These are phyloP conservation scores for Neocucurbitaria cava DNA, from an alignment of 2,329 filamentous ascomycete species.

Conservation along the genomic window DNA sequence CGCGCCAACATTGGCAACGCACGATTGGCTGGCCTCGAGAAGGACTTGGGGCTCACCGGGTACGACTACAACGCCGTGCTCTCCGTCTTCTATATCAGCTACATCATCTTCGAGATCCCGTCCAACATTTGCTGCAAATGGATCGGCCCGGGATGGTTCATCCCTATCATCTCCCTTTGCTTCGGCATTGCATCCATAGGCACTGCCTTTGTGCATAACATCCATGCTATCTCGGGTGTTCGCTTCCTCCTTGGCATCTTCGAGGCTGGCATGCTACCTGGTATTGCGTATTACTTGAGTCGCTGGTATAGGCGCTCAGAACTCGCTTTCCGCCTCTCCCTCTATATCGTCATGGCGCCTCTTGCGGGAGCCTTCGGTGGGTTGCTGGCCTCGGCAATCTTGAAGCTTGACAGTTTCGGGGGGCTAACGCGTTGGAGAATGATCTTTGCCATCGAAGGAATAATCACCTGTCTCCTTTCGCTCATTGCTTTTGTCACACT, in stretches of 20 bases:
- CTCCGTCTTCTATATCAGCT: conserved; percentile 74
- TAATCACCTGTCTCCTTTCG: conserved; percentile 65
- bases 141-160: conserved; percentile 75
- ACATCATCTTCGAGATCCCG: conserved; percentile 68
- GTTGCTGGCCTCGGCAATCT: conserved; percentile 66
- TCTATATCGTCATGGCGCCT: conserved; percentile 75
- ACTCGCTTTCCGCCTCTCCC: conserved; percentile 69
- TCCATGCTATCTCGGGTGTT: conserved; percentile 63
- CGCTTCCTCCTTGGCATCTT: conserved; percentile 72
- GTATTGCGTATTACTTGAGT: conserved; percentile 75
- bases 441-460: conserved; percentile 76
- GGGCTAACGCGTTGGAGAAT: conserved; percentile 67
- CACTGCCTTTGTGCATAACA: conserved; percentile 69
- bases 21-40: conserved; percentile 68
- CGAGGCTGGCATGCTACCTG: conserved; percentile 76
- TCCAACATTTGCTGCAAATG: conserved; percentile 73
- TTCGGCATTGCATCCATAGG: conserved; percentile 70
- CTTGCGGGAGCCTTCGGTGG: conserved; percentile 76
- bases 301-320: conserved; percentile 76
- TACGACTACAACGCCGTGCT: conserved; percentile 75
- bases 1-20: conserved; percentile 80
- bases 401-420: conserved; percentile 66
- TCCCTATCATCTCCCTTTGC: conserved; percentile 66
- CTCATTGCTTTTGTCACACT: conserved; percentile 69
- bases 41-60: conserved; percentile 64